These are phyloP conservation scores for Aspergillus unguis DNA, from an alignment of 2,329 filamentous ascomycete genomes.

Conservation along the genomic window DNA sequence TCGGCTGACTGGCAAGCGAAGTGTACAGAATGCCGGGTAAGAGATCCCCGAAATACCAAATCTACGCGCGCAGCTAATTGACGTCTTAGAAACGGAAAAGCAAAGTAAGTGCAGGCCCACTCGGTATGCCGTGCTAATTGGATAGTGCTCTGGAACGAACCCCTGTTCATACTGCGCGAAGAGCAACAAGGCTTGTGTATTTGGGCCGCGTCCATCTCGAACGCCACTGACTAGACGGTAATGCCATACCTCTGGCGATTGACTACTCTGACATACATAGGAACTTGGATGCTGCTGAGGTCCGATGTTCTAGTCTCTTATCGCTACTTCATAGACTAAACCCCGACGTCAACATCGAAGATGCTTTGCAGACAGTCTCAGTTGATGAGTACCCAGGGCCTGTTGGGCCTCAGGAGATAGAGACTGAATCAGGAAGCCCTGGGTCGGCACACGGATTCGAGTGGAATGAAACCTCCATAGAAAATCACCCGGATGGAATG, in stretches of 20 bases:
- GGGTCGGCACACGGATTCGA: constrained; percentile 10
- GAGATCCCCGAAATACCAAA: not conserved
- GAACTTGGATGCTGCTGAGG: constrained; percentile 17
- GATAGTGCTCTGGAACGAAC: constrained; percentile 16
- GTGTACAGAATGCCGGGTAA: constrained; percentile 16
- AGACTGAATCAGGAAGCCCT: constrained; percentile 1
- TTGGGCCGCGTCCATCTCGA: constrained; percentile 10
- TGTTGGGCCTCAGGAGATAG: not conserved
- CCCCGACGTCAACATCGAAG: constrained; percentile 16
- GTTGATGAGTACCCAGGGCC: not conserved
- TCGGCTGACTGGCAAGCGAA: not conserved
- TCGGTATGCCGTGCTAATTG: no score
- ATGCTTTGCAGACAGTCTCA: constrained; percentile 4
- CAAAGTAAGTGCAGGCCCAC: not conserved
- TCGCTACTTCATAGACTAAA: constrained; percentile 10
- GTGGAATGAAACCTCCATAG: constrained; percentile 15
- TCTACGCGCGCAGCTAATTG: not conserved
- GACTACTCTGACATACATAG: not conserved
- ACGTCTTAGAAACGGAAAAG: constrained; percentile 13
- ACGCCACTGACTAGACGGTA: constrained; percentile 19
- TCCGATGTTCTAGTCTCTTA: constrained; percentile 10
- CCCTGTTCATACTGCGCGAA: constrained; percentile 16
- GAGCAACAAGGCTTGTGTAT: constrained; percentile 13
- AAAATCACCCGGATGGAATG: constrained; percentile 15
- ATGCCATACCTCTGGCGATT: not conserved